A percentile compares a stretch with the other conserved stretches of the same genome.
These are phyloP conservation scores for Plantago lanceolata DNA, from an alignment of 305 asterid species.

Conservation along the genomic window DNA sequence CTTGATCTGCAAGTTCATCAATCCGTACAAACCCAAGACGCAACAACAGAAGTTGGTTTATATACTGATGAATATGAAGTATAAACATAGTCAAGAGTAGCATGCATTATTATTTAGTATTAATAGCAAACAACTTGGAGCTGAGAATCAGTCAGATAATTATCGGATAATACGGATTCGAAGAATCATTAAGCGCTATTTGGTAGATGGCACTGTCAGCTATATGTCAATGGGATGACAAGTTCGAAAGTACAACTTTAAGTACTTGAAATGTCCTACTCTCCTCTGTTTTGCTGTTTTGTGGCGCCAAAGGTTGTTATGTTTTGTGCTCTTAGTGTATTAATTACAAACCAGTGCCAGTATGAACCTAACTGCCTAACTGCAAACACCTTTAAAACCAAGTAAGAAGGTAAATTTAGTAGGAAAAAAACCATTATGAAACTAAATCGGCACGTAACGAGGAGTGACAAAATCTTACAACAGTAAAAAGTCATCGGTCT, in stretches of 20 bases:
- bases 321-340: not conserved
- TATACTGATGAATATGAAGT: not conserved
- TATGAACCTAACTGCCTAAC: too few relatives aligned
- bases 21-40: not conserved
- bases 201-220: conserved; percentile 13
- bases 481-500: too few relatives aligned
- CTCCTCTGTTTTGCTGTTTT: not conserved
- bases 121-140: not conserved
- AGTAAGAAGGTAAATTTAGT: too few relatives aligned
- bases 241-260: not conserved
- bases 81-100: conserved; percentile 2
- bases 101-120: not conserved
- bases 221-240: not conserved
- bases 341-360: too few relatives aligned
- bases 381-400: too few relatives aligned
- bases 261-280: too few relatives aligned
- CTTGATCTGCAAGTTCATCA: conserved; percentile 19
- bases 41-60: not conserved
- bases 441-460: too few relatives aligned
- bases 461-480: too few relatives aligned
- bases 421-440: too few relatives aligned
- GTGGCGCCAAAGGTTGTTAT: not conserved
- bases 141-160: conserved; percentile 10
- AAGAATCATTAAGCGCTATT: not conserved
- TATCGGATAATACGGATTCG: not conserved